Conservation (phyloP, 2,329 filamentous ascomycete genomes). For the Diaporthe sp. region DNA sequence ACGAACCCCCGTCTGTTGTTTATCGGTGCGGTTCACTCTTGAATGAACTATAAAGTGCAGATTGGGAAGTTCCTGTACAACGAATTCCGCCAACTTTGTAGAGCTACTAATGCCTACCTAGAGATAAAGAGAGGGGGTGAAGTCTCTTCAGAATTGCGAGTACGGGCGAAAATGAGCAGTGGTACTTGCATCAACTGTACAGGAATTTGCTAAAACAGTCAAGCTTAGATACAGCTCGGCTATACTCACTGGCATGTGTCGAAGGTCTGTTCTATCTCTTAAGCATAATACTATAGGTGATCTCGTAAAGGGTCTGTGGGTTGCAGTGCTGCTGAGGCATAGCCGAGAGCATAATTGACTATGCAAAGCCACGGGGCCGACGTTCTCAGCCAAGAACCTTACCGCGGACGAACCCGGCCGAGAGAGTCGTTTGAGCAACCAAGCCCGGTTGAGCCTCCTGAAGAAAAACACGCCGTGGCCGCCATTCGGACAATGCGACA, state of each 20-base stretch:
- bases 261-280: not conserved
- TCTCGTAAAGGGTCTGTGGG: not conserved
- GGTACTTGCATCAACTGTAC: too few relatives aligned
- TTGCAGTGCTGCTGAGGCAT: not conserved
- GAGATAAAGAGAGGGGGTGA: too few relatives aligned
- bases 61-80: too few relatives aligned
- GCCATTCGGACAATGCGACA: not conserved
- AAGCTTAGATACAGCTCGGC: not conserved
- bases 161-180: too few relatives aligned
- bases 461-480: not conserved
- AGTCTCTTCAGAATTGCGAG: too few relatives aligned
- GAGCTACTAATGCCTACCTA: too few relatives aligned
- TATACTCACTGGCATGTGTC: not conserved
- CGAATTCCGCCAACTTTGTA: too few relatives aligned
- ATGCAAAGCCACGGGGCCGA: not conserved
- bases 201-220: too few relatives aligned
- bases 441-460: not conserved
- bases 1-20: too few relatives aligned
- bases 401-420: not conserved
- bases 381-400: not conserved
- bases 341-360: not conserved
- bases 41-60: too few relatives aligned
- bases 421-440: not conserved
- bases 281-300: not conserved
- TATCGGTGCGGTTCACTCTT: too few relatives aligned